Evolutionary conservation across 352 stramenopile species (phyloP).

Genomic region (Globisporangium perplexum): DNA sequence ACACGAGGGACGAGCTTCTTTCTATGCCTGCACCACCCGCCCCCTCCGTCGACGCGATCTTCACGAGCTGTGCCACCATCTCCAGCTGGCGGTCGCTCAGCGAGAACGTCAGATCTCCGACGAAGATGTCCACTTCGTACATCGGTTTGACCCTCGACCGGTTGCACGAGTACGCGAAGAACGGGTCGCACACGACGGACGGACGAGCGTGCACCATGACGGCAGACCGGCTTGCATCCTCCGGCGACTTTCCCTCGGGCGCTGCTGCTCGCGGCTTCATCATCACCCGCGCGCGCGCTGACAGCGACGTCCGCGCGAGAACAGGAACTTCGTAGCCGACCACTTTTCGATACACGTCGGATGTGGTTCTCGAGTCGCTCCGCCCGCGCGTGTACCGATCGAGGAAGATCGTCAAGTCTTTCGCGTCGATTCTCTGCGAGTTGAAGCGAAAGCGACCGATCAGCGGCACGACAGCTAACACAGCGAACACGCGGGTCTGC

Average conservation of each 20-base stretch:
- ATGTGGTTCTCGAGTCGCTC: slow-evolving; percentile 13
- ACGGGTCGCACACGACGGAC: slow-evolving; percentile 53
- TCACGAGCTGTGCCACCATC: slow-evolving; percentile 72
- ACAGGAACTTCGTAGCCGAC: slow-evolving; percentile 79
- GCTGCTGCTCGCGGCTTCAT: slow-evolving; percentile 28
- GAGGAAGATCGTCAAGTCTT: slow-evolving; percentile 80
- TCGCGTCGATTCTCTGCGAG: slow-evolving; percentile 49
- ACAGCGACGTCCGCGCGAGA: slow-evolving; percentile 61
- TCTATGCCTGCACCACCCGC: slow-evolving; percentile 1
- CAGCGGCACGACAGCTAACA: neutral
- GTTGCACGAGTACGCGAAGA: slow-evolving; percentile 61
- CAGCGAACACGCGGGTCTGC: neutral
- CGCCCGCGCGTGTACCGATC: slow-evolving; percentile 72
- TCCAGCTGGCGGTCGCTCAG: slow-evolving; percentile 75
- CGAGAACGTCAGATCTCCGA: slow-evolving; percentile 68
- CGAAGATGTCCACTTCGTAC: slow-evolving; percentile 67
- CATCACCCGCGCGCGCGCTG: slow-evolving; percentile 44
- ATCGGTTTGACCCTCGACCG: slow-evolving; percentile 32
- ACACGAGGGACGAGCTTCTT: slow-evolving; percentile 1
- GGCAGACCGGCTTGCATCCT: slow-evolving; percentile 1
- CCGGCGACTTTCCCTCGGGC: too few relatives aligned
- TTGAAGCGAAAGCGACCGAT: neutral
- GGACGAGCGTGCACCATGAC: slow-evolving; percentile 23
- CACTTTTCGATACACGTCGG: slow-evolving; percentile 56
- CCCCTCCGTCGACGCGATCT: slow-evolving; percentile 28